Evolutionary conservation across 1,139 yeast genomes (phyloP).

Genomic region (Pichia sp.): DNA sequence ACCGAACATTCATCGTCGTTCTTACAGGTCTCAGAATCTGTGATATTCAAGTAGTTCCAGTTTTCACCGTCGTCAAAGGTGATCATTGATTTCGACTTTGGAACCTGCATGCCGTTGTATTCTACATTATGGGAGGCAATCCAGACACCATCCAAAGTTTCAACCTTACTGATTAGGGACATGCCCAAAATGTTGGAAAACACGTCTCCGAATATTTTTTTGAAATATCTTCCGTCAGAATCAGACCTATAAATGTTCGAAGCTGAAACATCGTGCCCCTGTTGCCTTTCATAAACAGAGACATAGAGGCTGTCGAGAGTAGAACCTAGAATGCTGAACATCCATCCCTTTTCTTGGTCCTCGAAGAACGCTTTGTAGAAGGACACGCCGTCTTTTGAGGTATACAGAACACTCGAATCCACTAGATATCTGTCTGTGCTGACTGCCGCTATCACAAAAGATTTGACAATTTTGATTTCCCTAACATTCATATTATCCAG

Average conservation of each 20-base stretch:
- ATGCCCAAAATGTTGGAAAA: conserved; percentile 38
- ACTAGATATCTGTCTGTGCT: conserved; percentile 44
- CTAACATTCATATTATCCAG: conserved; percentile 35
- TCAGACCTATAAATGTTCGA: conserved; percentile 57
- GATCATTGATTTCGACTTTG: conserved; percentile 32
- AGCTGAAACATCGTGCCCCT: conserved; percentile 22
- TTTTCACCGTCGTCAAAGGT: conserved; percentile 59
- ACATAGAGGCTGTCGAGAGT: conserved; percentile 54
- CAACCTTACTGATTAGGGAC: conserved; percentile 46
- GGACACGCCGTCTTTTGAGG: conserved; percentile 53
- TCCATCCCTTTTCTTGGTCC: conserved; percentile 37
- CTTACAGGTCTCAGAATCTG: conserved; percentile 44
- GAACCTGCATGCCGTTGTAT: conserved; percentile 17
- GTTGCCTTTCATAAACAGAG: conserved; percentile 39
- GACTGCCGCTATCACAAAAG: conserved; percentile 51
- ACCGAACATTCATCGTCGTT: conserved; percentile 50
- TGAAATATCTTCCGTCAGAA: conserved; percentile 57
- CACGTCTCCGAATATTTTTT: conserved; percentile 43
- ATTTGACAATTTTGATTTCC: conserved; percentile 46
- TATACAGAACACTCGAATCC: conserved; percentile 45
- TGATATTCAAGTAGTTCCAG: conserved; percentile 46
- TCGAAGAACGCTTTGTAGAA: conserved; percentile 54
- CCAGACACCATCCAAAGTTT: conserved; percentile 70
- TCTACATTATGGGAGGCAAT: conserved; percentile 36
- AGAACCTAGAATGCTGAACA: conserved; percentile 52